These are phyloP conservation scores for Neurospora africana DNA, from an alignment of 495 filamentous ascomycete species.

Conservation along the genomic window DNA sequence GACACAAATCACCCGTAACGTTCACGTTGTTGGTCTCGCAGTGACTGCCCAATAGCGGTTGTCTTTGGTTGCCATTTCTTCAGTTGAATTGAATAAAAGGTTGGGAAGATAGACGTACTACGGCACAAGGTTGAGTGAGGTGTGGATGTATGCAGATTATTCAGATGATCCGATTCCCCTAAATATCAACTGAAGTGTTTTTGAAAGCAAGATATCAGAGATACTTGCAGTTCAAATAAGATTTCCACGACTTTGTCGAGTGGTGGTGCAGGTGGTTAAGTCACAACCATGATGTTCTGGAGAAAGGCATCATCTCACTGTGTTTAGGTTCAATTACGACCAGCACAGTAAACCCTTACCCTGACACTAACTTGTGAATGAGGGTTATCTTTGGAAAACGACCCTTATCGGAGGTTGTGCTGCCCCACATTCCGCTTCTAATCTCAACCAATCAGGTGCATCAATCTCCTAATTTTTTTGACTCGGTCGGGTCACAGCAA, in stretches of 20 bases:
- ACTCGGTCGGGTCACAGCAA: background rate
- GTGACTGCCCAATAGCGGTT: background rate
- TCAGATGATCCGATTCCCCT: background rate
- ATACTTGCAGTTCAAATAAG: background rate
- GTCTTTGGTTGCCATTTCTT: background rate
- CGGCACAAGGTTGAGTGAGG: background rate
- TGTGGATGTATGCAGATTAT: background rate
- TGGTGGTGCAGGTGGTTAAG: background rate
- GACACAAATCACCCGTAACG: background rate
- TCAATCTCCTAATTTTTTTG: constrained; percentile 2
- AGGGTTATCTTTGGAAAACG: background rate
- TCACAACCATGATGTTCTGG: background rate
- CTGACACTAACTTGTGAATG: background rate
- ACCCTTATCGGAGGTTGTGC: background rate
- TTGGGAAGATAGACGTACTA: background rate
- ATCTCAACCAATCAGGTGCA: background rate
- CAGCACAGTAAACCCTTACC: background rate
- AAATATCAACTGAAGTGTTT: background rate
- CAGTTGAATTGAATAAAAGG: background rate
- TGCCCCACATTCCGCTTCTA: background rate
- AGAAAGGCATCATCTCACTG: background rate
- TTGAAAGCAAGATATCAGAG: background rate
- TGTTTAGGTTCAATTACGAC: background rate
- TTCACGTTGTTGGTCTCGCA: background rate
- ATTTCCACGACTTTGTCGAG: background rate